phyloP scores from a whole-genome alignment of 805 yeast genomes.

The Nakazawaea holstii region DNA sequence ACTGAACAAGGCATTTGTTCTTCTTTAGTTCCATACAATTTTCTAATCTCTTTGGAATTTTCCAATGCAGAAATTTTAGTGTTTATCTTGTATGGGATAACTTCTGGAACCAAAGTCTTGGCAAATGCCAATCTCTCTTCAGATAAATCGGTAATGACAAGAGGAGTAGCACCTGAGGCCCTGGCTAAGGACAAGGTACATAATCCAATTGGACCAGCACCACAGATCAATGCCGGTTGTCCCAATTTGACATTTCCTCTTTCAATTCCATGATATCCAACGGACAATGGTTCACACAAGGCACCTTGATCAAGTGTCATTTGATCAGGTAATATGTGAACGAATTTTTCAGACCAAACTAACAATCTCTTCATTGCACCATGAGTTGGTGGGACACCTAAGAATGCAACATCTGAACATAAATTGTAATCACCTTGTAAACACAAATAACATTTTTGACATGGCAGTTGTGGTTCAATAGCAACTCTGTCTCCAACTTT shows the following conservation, averaged over 20 bases:
- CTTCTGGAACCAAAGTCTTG: conserved; percentile 37
- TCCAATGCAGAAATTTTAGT: conserved; percentile 25
- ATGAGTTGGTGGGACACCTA: conserved; percentile 31
- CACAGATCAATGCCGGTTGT: conserved; percentile 41
- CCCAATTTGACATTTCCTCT: conserved; percentile 44
- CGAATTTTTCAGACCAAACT: conserved; percentile 26
- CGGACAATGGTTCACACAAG: conserved; percentile 48
- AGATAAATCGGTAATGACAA: conserved; percentile 44
- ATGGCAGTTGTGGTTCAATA: conserved; percentile 51
- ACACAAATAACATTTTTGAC: conserved; percentile 35
- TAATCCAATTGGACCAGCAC: conserved; percentile 60
- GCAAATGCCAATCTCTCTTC: conserved; percentile 41
- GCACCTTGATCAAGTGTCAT: conserved; percentile 51
- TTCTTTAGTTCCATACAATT: conserved; percentile 30
- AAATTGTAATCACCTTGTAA: conserved; percentile 34
- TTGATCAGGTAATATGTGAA: conserved; percentile 31
- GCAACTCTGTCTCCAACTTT: conserved; percentile 44
- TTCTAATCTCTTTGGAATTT: conserved; percentile 33
- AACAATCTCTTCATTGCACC: conserved; percentile 35
- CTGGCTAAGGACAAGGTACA: conserved; percentile 41
- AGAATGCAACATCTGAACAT: conserved; percentile 31
- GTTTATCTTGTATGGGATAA: conserved; percentile 38
- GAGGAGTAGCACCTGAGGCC: conserved; percentile 49
- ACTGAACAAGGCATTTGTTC: conserved; percentile 35
- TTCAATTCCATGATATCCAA: conserved; percentile 47